These are phyloP conservation scores for Suillus spraguei DNA, from an alignment of 768 basidiomycete species.

Conservation along the genomic window DNA sequence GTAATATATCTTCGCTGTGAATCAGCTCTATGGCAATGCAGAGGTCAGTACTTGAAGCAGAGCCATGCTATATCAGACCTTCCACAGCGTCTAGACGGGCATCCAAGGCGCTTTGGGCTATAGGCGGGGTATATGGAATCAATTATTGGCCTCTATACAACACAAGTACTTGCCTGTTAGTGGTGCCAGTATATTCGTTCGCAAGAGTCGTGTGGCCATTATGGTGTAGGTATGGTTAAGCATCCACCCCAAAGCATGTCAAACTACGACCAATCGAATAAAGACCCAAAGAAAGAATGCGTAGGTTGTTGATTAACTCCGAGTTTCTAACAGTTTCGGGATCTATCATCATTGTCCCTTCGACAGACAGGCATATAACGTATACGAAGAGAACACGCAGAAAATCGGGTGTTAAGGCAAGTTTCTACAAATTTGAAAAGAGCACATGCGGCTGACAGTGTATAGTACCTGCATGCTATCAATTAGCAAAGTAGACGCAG, in stretches of 20 bases:
- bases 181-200: conserved; percentile 84
- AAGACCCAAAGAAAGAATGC: conserved; percentile 81
- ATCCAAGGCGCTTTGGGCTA: conserved; percentile 57
- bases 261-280: background rate
- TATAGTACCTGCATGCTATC: conserved; percentile 67
- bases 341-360: conserved; percentile 96
- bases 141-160: background rate
- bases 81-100: conserved; percentile 87
- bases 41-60: conserved; percentile 7
- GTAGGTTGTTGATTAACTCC: conserved; percentile 83
- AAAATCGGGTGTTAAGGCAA: conserved; percentile 70
- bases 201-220: conserved; percentile 83
- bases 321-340: conserved; percentile 85
- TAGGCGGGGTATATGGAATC: conserved; percentile 1
- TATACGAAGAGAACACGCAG: conserved; percentile 69
- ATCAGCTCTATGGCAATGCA: conserved; percentile 59
- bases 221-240: conserved; percentile 86
- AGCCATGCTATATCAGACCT: conserved; percentile 43
- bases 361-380: conserved; percentile 75
- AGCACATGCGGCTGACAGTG: conserved; percentile 82
- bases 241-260: conserved; percentile 44
- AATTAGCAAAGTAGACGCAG: conserved; percentile 4
- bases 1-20: conserved; percentile 71
- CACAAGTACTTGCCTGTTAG: conserved; percentile 55
- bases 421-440: conserved; percentile 84